A percentile compares a stretch with the other conserved stretches of the same genome.
Evolutionary conservation across 345 rosid genomes (phyloP).

Genomic region (Lumnitzera littorea): DNA sequence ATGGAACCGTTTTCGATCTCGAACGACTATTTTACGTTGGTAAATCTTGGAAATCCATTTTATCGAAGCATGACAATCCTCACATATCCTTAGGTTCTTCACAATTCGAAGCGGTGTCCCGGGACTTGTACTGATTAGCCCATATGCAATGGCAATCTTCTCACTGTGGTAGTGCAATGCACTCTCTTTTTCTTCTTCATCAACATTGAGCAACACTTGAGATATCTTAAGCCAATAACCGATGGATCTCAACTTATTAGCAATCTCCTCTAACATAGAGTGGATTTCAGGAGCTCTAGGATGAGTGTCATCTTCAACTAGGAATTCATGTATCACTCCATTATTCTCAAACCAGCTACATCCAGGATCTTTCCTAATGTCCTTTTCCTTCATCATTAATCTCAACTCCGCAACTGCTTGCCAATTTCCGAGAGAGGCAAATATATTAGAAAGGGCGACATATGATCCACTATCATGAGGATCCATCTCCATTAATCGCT

Average conservation of each 20-base stretch:
- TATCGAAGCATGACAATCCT: slow-evolving; percentile 62
- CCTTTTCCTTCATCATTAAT: slow-evolving; percentile 57
- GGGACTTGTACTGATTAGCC: slow-evolving; percentile 50
- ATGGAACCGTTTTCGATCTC: slow-evolving; percentile 65
- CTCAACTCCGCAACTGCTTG: slow-evolving; percentile 52
- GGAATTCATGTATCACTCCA: slow-evolving; percentile 52
- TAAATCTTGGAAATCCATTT: slow-evolving; percentile 59
- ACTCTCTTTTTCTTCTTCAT: slow-evolving; percentile 47
- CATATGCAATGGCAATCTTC: slow-evolving; percentile 59
- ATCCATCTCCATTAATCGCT: slow-evolving; percentile 37
- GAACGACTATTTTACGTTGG: slow-evolving; percentile 36
- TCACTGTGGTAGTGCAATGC: slow-evolving; percentile 56
- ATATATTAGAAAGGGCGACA: slow-evolving; percentile 58
- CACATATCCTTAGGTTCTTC: slow-evolving; percentile 64
- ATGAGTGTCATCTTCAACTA: slow-evolving; percentile 62
- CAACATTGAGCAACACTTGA: slow-evolving; percentile 46
- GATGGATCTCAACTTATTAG: slow-evolving; percentile 23
- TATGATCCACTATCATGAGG: slow-evolving; percentile 71
- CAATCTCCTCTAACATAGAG: slow-evolving; percentile 43
- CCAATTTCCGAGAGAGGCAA: slow-evolving; percentile 55
- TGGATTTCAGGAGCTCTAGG: slow-evolving; percentile 39
- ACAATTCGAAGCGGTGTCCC: slow-evolving; percentile 38
- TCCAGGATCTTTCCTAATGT: slow-evolving; percentile 67
- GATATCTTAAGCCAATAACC: slow-evolving; percentile 51
- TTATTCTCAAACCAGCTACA: slow-evolving; percentile 65